phyloP scores from a whole-genome alignment of 768 basidiomycete genomes.

The Tremella mesenterica region DNA sequence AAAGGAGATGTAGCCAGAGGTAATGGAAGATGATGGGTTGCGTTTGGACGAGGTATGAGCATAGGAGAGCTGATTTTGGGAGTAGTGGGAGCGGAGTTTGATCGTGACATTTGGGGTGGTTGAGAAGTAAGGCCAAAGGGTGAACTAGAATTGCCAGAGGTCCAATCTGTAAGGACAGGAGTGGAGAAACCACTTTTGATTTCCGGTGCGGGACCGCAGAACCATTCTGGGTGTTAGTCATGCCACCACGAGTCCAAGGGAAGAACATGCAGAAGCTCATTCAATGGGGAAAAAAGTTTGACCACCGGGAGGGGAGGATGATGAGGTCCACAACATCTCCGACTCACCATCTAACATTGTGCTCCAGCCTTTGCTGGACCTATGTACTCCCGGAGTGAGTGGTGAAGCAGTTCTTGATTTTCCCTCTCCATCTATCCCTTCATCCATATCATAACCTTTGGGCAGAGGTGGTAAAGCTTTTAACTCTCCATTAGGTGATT shows the following conservation, averaged over 20 bases:
- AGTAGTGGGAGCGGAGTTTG: not conserved
- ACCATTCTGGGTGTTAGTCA: slow-evolving; percentile 22
- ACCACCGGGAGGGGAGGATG: too few species aligned
- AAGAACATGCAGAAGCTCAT: too few species aligned
- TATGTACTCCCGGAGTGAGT: not conserved
- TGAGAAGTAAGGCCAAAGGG: not conserved
- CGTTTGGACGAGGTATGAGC: not conserved
- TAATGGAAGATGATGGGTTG: too few species aligned
- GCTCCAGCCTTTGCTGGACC: slow-evolving; percentile 31
- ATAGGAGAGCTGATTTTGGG: not conserved
- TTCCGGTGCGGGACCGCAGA: slow-evolving; percentile 18
- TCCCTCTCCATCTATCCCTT: not conserved
- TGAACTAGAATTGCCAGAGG: not conserved
- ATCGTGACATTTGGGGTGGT: not conserved
- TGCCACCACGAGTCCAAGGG: not conserved
- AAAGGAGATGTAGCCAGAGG: slow-evolving; percentile 14
- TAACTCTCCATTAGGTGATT: not conserved
- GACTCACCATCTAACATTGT: slow-evolving; percentile 36
- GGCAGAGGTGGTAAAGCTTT: not conserved
- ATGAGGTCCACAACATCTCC: too few species aligned
- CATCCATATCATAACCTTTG: not conserved
- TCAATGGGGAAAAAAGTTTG: too few species aligned
- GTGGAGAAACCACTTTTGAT: not conserved
- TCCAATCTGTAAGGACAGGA: not conserved
- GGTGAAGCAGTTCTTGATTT: not conserved